Base-by-base conservation (phyloP, 2,329 filamentous ascomycete genomes). In the Calonectria fujianensis region DNA sequence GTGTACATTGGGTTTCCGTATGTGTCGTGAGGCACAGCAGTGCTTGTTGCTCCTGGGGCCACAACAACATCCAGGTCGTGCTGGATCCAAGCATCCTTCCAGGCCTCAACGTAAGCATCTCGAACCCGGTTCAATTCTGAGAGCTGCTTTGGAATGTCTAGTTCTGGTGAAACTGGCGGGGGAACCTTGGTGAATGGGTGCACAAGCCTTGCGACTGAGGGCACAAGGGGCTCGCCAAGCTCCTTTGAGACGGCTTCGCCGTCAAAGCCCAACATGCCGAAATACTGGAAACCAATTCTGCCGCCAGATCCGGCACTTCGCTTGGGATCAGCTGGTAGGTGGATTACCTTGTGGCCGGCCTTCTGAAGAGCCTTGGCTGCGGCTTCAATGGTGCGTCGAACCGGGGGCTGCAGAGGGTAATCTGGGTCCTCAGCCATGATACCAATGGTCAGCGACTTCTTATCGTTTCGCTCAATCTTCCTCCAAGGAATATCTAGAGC, bases 371-470 rank as follows among this genome's bases (percentile, higher is more conserved):
- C 78, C 0, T 82, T 80, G 0, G 85, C 81, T 0, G 88, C 88
- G 0, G 78, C 81, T 7, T 87, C 82, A 1, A 91, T 74, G 1
- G 87, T 84, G 2, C 88, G 84, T 1, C 83, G 85, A 1, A 91
- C 85, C 0, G 89, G 88, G 0, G 90, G 89, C 31, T 90, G 89
- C 0, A 91, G 82, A 0, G 88, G 89, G 37, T 87, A 87, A 2
- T 86, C 81, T 0, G 85, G 82, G 75, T 90, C 88, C 57, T 88
- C 87, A 2, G 85, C 72, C 14, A 90, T 78, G 1, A 91, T 75
- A 0, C 90, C 90, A 50, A 92, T 87, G 0, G 84, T 85, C 4
- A 91, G 75, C 29, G 32, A 16, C 18, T 71, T 67, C 57, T 82
- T 79, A 5, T 72, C 39, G 3, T 52, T 65, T 27, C 32, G n/a